These are phyloP conservation scores for Striga asiatica DNA, from an alignment of 257 asterid species.

Conservation along the genomic window DNA sequence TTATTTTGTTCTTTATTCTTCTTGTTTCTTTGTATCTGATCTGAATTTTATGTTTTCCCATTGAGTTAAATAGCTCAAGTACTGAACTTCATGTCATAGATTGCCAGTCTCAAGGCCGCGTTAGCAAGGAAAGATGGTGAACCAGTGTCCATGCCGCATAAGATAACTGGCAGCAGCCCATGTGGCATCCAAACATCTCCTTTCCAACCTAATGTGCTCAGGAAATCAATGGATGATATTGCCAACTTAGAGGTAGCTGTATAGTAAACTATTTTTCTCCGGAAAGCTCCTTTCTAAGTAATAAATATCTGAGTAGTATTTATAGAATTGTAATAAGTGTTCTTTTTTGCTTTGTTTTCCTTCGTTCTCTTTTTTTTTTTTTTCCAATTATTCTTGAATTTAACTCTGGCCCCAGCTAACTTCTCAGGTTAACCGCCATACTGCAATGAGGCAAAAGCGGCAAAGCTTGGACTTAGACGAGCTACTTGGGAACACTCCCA, in stretches of 20 bases:
- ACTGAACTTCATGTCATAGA: neutral
- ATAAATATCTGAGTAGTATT: too few species aligned
- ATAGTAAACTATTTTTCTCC: too few species aligned
- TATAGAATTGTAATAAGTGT: too few species aligned
- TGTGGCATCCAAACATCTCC: neutral
- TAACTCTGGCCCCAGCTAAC: neutral
- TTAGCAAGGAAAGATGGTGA: neutral
- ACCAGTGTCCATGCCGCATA: neutral
- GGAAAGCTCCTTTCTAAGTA: too few species aligned
- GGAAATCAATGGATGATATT: neutral
- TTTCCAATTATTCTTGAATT: too few species aligned
- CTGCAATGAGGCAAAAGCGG: neutral
- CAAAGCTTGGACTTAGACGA: conserved; percentile 1
- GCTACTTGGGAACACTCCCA: conserved; percentile 29
- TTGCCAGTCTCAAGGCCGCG: neutral
- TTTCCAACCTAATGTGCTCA: neutral
- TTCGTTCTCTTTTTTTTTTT: too few species aligned
- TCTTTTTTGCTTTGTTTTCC: too few species aligned
- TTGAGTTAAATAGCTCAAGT: neutral
- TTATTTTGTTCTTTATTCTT: neutral
- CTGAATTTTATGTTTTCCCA: neutral
- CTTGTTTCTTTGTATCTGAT: too few species aligned
- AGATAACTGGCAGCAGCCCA: neutral
- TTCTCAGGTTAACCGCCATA: neutral
- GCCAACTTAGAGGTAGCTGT: neutral